Base-by-base conservation (phyloP, 2,329 filamentous ascomycete species). In the Claviceps fusiformis region DNA sequence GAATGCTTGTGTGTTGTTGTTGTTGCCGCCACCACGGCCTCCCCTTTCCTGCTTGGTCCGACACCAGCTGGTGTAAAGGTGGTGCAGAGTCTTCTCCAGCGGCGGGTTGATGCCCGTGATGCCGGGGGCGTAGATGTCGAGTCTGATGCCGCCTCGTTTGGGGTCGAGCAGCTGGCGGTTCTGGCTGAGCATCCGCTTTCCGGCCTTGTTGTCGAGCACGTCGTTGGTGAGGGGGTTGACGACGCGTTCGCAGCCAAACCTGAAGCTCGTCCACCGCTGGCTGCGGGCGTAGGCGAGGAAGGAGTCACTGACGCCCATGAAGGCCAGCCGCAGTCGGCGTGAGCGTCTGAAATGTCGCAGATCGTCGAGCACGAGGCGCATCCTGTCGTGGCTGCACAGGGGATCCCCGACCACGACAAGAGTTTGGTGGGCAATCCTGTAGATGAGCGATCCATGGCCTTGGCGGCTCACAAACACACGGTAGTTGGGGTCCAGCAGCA, bases 401-500 rank as follows among this genome's bases (percentile, higher is more conserved):
- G 60, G 60, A 43, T 62, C 60, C 8, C 60, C 60, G 11, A 59
- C 57, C 3, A 62, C 57, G 47, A 62, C 56, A 9, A 58, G 56
- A 3, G 57, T 59, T 17, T 54, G 56, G 35, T 48, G 56, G 15
- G 56, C 54, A 7, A 60, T 48, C 52, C 58, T 62, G 57, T 62
- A 62, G 2, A 62, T 52, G 5, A 62, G 45, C 2, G 60, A 55
- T 3, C 59, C 60, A 49, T 58, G 48, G 27, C 59, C 57, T 9
- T 54, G 46, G 48, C 50, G 57, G 53, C 59, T 61, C 15, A 57
- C 56, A 43, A 62, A 62, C n/a, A 57, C 33, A 13, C 57, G 29
- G 49, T 62, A 62, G 50, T 50, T 59, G 13, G 59, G 59, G 27
- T 62, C 60, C 44, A 62, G 60, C 35, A 62, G 56, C 8, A 60